A percentile compares a stretch with the other conserved stretches of the same genome.
These are phyloP conservation scores for Fusarium luffae DNA, from an alignment of 2,329 filamentous ascomycete genomes.

Conservation along the genomic window DNA sequence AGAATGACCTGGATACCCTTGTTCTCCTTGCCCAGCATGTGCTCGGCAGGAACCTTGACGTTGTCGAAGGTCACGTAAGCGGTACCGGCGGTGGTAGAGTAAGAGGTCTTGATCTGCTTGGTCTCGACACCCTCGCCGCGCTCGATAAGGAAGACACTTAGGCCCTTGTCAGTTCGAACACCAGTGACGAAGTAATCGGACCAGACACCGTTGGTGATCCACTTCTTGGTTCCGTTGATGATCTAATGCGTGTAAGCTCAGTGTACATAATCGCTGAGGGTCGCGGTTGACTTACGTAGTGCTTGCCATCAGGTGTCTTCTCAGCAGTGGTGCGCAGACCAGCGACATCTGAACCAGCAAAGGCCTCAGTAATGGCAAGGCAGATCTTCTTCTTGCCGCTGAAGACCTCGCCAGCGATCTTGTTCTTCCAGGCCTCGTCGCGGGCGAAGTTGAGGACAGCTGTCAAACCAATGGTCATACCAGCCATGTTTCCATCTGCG, in stretches of 20 bases:
- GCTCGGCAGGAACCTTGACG: conserved; percentile 83
- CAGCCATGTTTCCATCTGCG: conserved; percentile 87
- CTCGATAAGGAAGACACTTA: conserved; percentile 80
- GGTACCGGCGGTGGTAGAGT: conserved; percentile 82
- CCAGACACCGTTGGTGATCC: conserved; percentile 86
- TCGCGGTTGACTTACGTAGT: conserved; percentile 65
- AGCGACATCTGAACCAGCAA: conserved; percentile 83
- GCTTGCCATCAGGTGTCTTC: conserved; percentile 79
- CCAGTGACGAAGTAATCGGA: conserved; percentile 86
- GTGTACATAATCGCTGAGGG: neutral
- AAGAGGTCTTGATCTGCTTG: conserved; percentile 81
- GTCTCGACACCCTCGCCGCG: conserved; percentile 80
- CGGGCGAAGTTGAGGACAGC: conserved; percentile 83
- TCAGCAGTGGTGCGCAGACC: conserved; percentile 81
- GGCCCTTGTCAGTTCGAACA: conserved; percentile 81
- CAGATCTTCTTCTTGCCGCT: conserved; percentile 88
- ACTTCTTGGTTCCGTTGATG: conserved; percentile 82
- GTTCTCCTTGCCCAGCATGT: conserved; percentile 84
- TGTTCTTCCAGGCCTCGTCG: conserved; percentile 72
- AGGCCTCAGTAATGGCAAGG: conserved; percentile 88
- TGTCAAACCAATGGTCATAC: conserved; percentile 85
- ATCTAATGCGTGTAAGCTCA: conserved; percentile 50
- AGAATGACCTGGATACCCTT: conserved; percentile 88
- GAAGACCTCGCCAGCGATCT: conserved; percentile 77
- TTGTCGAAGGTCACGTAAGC: conserved; percentile 86